Evolutionary conservation across 768 basidiomycete species (phyloP).

Genomic region (Mrakia frigida): DNA sequence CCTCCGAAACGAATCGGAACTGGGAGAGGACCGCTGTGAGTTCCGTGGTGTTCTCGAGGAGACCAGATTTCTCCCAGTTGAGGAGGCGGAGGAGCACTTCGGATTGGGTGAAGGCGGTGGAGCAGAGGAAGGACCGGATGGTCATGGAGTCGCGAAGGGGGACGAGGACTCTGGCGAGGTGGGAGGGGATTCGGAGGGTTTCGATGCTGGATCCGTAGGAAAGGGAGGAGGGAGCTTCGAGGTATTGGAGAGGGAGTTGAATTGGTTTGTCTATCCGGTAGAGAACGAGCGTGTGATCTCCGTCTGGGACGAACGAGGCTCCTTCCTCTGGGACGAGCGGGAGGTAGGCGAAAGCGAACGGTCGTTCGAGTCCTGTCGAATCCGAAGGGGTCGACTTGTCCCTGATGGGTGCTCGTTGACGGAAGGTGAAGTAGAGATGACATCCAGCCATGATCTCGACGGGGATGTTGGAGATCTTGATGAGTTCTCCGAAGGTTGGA

Average conservation of each 20-base stretch:
- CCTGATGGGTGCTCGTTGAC: slow-evolving; percentile 51
- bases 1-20: slow-evolving; percentile 88
- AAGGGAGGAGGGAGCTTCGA: slow-evolving; percentile 61
- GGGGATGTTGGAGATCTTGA: slow-evolving; percentile 72
- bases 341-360: slow-evolving; percentile 88
- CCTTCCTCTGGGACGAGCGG: slow-evolving; percentile 68
- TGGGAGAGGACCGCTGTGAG: slow-evolving; percentile 69
- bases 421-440: slow-evolving; percentile 93
- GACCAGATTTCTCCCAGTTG: slow-evolving; percentile 61
- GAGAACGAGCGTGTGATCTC: slow-evolving; percentile 74
- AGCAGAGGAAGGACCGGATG: slow-evolving; percentile 84
- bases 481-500: slow-evolving; percentile 87
- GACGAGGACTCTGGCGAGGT: slow-evolving; percentile 61
- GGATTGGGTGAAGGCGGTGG: slow-evolving; percentile 88
- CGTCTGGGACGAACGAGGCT: slow-evolving; percentile 78
- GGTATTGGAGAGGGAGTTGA: slow-evolving; percentile 62
- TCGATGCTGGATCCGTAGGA: slow-evolving; percentile 49
- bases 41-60: slow-evolving; percentile 56
- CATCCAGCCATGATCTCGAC: slow-evolving; percentile 63
- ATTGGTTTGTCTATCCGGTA: slow-evolving; percentile 67
- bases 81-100: slow-evolving; percentile 71
- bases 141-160: slow-evolving; percentile 70
- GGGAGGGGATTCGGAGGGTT: slow-evolving; percentile 48
- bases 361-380: slow-evolving; percentile 54
- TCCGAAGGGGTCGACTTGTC: slow-evolving; percentile 38